These are phyloP conservation scores for Ilex aquifolium DNA, from an alignment of 257 asterid genomes.

Conservation along the genomic window DNA sequence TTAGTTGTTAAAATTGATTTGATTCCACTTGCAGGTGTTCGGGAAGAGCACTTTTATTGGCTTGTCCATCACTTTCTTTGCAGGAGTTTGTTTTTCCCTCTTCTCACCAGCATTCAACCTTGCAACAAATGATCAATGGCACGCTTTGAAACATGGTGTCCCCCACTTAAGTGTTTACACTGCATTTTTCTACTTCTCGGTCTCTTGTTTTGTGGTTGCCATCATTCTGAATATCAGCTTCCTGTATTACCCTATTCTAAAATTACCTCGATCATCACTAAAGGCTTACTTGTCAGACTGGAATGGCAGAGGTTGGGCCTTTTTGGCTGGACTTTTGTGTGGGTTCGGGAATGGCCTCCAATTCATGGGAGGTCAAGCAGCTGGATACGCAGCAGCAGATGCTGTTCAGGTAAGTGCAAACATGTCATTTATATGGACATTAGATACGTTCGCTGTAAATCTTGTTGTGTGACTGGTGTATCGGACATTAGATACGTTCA, in stretches of 20 bases:
- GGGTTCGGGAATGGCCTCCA: slow-evolving; percentile 97
- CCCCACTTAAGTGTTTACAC: slow-evolving; percentile 80
- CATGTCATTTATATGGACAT: neutral
- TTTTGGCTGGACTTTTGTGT: slow-evolving; percentile 80
- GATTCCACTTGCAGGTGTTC: slow-evolving; percentile 47
- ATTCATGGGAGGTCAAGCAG: slow-evolving; percentile 99
- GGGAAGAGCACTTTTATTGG: slow-evolving; percentile 82
- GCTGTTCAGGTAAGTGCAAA: slow-evolving; percentile 77
- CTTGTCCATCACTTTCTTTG: slow-evolving; percentile 73
- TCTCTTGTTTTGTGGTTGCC: slow-evolving; percentile 68
- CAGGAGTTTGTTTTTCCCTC: slow-evolving; percentile 81
- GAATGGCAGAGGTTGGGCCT: slow-evolving; percentile 91
- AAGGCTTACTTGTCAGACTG: slow-evolving; percentile 69
- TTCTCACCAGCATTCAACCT: slow-evolving; percentile 90
- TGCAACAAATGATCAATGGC: slow-evolving; percentile 93
- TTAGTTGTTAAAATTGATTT: neutral
- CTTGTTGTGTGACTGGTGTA: neutral
- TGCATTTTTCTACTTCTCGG: slow-evolving; percentile 90
- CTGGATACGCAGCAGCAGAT: slow-evolving; percentile 98
- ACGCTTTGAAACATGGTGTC: slow-evolving; percentile 50
- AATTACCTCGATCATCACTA: slow-evolving; percentile 67
- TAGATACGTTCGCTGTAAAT: neutral
- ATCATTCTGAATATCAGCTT: slow-evolving; percentile 59
- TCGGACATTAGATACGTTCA: no score
- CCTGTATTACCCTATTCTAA: slow-evolving; percentile 58